Evolutionary conservation across 176 grass and related monocot species (phyloP).

Genomic region (Carex cristatella): DNA sequence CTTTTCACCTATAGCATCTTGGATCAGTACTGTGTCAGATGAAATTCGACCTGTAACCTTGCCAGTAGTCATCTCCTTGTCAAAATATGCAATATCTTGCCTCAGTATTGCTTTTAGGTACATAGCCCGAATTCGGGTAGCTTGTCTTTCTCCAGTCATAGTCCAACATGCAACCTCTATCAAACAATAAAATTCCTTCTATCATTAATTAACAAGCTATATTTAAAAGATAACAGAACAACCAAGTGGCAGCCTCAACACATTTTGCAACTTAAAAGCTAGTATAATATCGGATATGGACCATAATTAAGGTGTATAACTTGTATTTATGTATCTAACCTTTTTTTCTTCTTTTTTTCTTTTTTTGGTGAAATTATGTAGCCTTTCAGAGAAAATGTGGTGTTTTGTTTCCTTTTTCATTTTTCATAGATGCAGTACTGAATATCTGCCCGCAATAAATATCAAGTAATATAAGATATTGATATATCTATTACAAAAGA

Average conservation of each 20-base stretch:
- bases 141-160: conserved; percentile 71
- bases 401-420: not conserved
- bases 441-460: not conserved
- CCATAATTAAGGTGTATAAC: not conserved
- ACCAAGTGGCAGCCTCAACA: not conserved
- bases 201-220: not conserved
- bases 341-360: not conserved
- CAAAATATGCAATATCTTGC: conserved; percentile 76
- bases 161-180: conserved; percentile 87
- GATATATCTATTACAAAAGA: not conserved
- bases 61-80: conserved; percentile 62
- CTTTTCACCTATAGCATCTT: conserved; percentile 81
- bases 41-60: conserved; percentile 51
- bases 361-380: not conserved
- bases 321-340: not conserved
- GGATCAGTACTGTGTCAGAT: conserved; percentile 53
- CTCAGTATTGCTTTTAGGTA: conserved; percentile 67
- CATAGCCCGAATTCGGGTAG: conserved; percentile 44
- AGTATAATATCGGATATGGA: not conserved
- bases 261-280: not conserved
- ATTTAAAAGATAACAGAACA: not conserved
- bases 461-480: not conserved
- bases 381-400: not conserved
- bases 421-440: not conserved
- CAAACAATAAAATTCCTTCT: not conserved